Conservation (phyloP, 1,284 basidiomycete genomes). For the Tremellales sp. region DNA sequence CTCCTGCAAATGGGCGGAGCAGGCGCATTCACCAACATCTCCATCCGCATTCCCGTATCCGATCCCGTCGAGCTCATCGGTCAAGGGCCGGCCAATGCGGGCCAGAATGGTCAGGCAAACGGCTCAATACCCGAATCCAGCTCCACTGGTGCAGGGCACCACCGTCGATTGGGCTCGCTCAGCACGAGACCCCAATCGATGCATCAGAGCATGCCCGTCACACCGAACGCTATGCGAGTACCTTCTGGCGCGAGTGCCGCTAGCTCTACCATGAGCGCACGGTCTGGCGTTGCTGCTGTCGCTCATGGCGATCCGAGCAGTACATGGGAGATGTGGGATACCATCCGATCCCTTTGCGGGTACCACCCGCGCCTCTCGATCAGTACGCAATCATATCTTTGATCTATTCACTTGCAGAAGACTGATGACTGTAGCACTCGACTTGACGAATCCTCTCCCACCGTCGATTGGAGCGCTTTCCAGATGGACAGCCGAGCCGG, state of each 20-base stretch:
- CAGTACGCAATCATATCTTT: conserved; percentile 54
- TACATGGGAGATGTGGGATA: conserved; percentile 98
- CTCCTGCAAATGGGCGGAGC: conserved; percentile 60
- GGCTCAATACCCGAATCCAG: conserved; percentile 4
- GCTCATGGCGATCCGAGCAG: conserved; percentile 63
- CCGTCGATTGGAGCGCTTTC: conserved; percentile 64
- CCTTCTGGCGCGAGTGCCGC: conserved; percentile 17
- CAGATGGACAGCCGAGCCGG: conserved; percentile 90
- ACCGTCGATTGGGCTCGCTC: conserved; percentile 42
- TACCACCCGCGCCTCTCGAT: conserved; percentile 77
- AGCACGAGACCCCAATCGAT: conserved; percentile 36
- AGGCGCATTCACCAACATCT: conserved; percentile 61
- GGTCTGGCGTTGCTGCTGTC: conserved; percentile 6
- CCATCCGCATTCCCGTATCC: conserved; percentile 78
- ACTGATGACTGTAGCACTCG: conserved; percentile 61
- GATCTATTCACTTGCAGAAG: background rate
- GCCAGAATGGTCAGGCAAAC: conserved; percentile 6
- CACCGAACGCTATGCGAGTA: conserved; percentile 12
- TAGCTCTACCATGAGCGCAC: conserved; percentile 23
- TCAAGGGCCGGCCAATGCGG: conserved; percentile 26
- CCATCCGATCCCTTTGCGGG: conserved; percentile 80
- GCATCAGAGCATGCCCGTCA: conserved; percentile 20
- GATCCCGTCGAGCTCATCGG: conserved; percentile 50
- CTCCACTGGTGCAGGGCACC: conserved; percentile 16
- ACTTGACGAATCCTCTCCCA: conserved; percentile 81